Percentiles rank a stretch among this genome's conserved stretches.
These are phyloP conservation scores for Vicia sativa DNA, from an alignment of 306 rosid species.

Conservation along the genomic window DNA sequence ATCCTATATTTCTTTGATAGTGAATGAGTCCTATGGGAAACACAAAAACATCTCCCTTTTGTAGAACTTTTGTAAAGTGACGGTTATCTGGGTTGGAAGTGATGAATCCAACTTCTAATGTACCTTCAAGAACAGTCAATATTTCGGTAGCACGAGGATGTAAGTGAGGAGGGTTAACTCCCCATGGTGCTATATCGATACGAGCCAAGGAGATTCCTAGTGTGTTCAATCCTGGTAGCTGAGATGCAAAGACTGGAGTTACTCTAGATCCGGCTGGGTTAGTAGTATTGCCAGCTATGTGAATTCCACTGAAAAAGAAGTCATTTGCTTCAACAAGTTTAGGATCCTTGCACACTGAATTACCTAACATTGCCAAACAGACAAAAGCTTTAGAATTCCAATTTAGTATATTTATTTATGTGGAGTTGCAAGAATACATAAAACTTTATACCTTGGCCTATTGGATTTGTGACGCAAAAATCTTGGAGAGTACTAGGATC, in stretches of 20 bases:
- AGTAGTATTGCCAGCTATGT: constrained; percentile 48
- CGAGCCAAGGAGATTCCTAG: constrained; percentile 39
- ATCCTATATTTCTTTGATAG: constrained; percentile 44
- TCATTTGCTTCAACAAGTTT: constrained; percentile 40
- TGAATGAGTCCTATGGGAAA: constrained; percentile 46
- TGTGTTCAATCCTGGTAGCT: constrained; percentile 46
- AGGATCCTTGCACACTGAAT: constrained; percentile 45
- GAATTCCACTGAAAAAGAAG: constrained; percentile 41
- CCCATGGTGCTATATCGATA: constrained; percentile 42
- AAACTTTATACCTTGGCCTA: constrained; percentile 42
- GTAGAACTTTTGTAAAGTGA: constrained; percentile 34
- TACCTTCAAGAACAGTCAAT: constrained; percentile 38
- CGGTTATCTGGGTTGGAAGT: constrained; percentile 49
- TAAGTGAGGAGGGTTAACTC: constrained; percentile 48
- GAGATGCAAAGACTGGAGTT: constrained; percentile 42
- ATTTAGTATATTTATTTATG: background rate
- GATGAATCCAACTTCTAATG: constrained; percentile 48
- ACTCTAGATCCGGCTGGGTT: constrained; percentile 38
- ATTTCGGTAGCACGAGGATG: constrained; percentile 52
- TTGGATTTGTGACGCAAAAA: constrained; percentile 50
- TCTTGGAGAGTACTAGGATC: constrained; percentile 43
- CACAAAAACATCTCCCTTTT: constrained; percentile 51
- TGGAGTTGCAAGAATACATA: background rate
- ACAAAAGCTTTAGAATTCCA: constrained; percentile 5
- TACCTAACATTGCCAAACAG: constrained; percentile 32